phyloP scores from a whole-genome alignment of 768 basidiomycete genomes.

The Phaeotremella fagi region DNA sequence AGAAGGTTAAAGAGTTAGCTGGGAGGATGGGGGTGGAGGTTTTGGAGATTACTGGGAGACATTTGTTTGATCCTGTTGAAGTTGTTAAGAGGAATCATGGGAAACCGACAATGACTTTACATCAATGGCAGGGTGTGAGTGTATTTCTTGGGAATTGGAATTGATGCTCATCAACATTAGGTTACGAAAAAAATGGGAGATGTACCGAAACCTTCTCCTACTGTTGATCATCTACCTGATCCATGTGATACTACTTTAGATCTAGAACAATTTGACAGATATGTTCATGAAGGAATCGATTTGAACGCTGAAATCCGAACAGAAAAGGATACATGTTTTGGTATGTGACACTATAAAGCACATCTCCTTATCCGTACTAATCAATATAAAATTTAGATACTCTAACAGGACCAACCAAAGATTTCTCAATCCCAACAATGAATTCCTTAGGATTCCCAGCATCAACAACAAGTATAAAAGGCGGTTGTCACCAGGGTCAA shows the following conservation, averaged over 20 bases:
- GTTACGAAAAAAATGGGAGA: constrained; percentile 36
- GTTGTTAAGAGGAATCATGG: constrained; percentile 43
- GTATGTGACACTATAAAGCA: too few relatives aligned
- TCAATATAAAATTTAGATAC: constrained; percentile 18
- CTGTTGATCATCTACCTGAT: constrained; percentile 35
- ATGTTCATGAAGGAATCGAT: constrained; percentile 20
- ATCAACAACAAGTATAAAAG: constrained; percentile 40
- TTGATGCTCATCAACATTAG: constrained; percentile 15
- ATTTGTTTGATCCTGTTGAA: constrained; percentile 45
- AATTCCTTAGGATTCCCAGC: constrained; percentile 39
- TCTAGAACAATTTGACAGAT: constrained; percentile 16
- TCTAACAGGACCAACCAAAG: constrained; percentile 37
- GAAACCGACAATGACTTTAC: constrained; percentile 45
- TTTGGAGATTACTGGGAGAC: constrained; percentile 46
- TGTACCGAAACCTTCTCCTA: constrained; percentile 28
- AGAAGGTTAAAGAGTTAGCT: constrained; percentile 32
- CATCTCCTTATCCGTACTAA: background rate
- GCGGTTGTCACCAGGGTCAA: constrained; percentile 45
- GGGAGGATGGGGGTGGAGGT: constrained; percentile 39
- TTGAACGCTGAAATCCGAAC: constrained; percentile 36
- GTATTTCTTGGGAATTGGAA: background rate
- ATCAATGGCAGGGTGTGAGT: constrained; percentile 45
- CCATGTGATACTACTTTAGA: constrained; percentile 24
- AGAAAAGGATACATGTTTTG: constrained; percentile 36
- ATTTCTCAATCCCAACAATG: constrained; percentile 48